These are phyloP conservation scores for Exserohilum turcica DNA, from an alignment of 2,329 filamentous ascomycete species.

Conservation along the genomic window DNA sequence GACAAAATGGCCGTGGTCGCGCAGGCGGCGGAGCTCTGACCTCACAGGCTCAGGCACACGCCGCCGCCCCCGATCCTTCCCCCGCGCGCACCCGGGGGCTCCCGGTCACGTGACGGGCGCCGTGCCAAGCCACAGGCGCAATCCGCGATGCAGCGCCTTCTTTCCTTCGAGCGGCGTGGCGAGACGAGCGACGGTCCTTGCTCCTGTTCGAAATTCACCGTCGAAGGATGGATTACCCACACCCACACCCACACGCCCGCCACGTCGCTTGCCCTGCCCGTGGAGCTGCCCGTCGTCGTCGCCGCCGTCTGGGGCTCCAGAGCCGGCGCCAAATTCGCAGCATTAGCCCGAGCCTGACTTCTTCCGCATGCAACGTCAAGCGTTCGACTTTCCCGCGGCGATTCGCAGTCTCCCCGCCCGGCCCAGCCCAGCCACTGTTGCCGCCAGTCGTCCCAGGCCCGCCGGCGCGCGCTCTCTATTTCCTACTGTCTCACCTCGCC, in stretches of 20 bases:
- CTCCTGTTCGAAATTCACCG: background rate
- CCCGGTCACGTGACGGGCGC: background rate
- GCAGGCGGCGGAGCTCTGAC: conserved; percentile 9
- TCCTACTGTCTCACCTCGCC: background rate
- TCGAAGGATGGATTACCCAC: background rate
- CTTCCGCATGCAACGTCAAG: conserved; percentile 17
- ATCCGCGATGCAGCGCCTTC: background rate
- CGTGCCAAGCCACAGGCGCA: conserved; percentile 1
- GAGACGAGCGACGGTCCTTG: background rate
- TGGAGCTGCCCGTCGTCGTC: background rate
- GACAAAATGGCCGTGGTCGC: conserved; percentile 1
- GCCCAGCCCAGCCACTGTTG: conserved; percentile 1
- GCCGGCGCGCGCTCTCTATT: background rate
- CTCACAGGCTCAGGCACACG: background rate
- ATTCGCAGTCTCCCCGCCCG: conserved; percentile 23
- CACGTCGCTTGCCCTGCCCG: background rate
- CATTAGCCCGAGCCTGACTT: conserved; percentile 6
- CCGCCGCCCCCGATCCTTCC: conserved; percentile 8
- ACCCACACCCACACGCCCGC: background rate
- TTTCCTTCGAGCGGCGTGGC: background rate
- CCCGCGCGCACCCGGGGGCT: no score
- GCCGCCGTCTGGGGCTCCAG: background rate
- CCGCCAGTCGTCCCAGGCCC: conserved; percentile 1
- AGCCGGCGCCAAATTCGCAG: conserved; percentile 5
- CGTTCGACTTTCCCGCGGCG: conserved; percentile 20